Conservation (phyloP, 2,329 filamentous ascomycete species). For the Alternaria viburni region DNA sequence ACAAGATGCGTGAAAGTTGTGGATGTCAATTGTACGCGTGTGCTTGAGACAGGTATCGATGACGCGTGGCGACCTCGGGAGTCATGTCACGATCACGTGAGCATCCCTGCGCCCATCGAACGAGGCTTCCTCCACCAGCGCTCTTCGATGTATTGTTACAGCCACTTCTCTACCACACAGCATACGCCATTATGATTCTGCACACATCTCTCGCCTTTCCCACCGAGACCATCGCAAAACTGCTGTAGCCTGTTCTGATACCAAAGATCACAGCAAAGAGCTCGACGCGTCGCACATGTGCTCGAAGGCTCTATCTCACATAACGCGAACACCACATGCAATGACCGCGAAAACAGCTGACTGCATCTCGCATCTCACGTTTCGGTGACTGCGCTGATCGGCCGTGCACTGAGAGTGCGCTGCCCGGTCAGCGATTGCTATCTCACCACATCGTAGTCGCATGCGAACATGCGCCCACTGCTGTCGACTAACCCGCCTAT, state of each 20-base stretch:
- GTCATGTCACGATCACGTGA: background rate
- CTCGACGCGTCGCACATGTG: background rate
- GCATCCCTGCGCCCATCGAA: background rate
- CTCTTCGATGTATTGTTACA: background rate
- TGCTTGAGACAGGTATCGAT: background rate
- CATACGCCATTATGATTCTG: background rate
- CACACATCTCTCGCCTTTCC: background rate
- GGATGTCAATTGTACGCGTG: background rate
- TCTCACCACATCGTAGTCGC: background rate
- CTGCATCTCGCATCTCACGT: background rate
- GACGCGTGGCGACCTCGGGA: background rate
- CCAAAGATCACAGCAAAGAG: background rate
- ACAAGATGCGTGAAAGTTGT: background rate
- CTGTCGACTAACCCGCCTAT: background rate
- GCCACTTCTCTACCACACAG: background rate
- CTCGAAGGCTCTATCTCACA: background rate
- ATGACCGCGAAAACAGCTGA: background rate
- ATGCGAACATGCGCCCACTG: background rate
- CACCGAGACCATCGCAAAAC: background rate
- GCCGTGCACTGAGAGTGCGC: background rate
- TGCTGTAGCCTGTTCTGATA: background rate
- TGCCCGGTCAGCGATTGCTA: background rate
- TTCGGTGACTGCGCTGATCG: background rate
- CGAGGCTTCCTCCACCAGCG: background rate
- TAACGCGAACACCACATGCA: background rate